Percentiles rank a stretch among this genome's conserved stretches.
phyloP scores from a whole-genome alignment of 306 rosid species.

The Spatholobus suberectus region DNA sequence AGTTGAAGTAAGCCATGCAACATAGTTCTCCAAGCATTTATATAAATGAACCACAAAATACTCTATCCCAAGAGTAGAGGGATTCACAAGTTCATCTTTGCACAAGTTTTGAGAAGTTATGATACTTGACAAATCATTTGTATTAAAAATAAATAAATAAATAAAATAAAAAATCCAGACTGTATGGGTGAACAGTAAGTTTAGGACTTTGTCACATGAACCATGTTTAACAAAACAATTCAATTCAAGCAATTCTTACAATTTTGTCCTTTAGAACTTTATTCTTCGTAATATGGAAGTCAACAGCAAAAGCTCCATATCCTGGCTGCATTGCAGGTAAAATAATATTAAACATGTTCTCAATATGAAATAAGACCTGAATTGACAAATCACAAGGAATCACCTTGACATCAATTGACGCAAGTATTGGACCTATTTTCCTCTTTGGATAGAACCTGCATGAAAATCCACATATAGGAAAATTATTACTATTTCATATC shows the following conservation, averaged over 20 bases:
- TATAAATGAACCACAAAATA: slow-evolving; percentile 7
- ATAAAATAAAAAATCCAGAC: neutral
- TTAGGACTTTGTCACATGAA: slow-evolving; percentile 20
- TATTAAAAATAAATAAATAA: neutral
- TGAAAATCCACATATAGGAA: slow-evolving; percentile 3
- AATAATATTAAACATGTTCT: slow-evolving; percentile 31
- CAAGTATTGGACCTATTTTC: slow-evolving; percentile 68
- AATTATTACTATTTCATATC: slow-evolving; percentile 12
- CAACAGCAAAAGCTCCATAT: slow-evolving; percentile 67
- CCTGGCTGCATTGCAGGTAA: slow-evolving; percentile 73
- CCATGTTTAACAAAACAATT: slow-evolving; percentile 30
- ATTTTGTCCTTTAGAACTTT: slow-evolving; percentile 54
- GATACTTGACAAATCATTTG: neutral
- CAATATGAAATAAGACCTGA: slow-evolving; percentile 4
- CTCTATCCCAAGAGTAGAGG: slow-evolving; percentile 12
- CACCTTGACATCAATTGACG: slow-evolving; percentile 76
- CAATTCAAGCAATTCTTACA: slow-evolving; percentile 66
- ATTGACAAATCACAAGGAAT: slow-evolving; percentile 38
- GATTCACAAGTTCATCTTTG: neutral
- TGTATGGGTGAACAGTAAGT: neutral
- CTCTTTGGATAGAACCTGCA: slow-evolving; percentile 78
- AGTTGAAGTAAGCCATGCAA: neutral
- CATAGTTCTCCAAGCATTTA: neutral
- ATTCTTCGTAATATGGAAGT: slow-evolving; percentile 71
- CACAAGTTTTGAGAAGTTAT: slow-evolving; percentile 13